These are phyloP conservation scores for Pleurozium schreberi DNA, from an alignment of 225 moss, liverwort and hornwort genomes.

Conservation along the genomic window DNA sequence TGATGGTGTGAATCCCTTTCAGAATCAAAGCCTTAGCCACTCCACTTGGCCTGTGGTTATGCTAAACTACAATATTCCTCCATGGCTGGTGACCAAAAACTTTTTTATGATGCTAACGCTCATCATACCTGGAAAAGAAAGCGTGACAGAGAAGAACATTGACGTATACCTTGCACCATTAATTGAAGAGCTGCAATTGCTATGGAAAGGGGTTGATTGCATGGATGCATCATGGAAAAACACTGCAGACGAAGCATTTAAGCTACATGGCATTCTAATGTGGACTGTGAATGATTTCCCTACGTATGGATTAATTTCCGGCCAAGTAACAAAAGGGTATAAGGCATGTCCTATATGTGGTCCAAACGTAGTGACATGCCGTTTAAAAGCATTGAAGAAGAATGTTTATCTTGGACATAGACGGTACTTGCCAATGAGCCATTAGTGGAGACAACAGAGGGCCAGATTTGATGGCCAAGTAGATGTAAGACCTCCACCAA, in stretches of 20 bases:
- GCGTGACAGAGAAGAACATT: not conserved
- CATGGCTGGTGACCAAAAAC: not conserved
- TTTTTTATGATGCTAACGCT: not conserved
- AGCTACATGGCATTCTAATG: not conserved
- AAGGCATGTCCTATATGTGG: not conserved
- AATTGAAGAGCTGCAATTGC: not conserved
- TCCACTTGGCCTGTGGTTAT: not conserved
- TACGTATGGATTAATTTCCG: not conserved
- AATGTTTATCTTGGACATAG: no score
- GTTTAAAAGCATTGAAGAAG: no score
- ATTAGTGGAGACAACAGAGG: no score
- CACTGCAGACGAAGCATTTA: not conserved
- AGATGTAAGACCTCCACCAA: no score
- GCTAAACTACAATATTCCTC: not conserved
- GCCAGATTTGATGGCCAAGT: no score
- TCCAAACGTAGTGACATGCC: no score
- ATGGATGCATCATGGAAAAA: no score
- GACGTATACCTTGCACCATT: not conserved
- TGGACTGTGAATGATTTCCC: not conserved
- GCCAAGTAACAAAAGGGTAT: not conserved
- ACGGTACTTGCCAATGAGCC: no score
- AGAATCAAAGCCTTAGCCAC: not conserved
- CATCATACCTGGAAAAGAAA: not conserved
- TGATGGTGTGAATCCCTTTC: not conserved
- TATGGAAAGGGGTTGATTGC: not conserved